phyloP scores from a whole-genome alignment of 176 grass and related monocot species.

The Alloteropsis semialata region DNA sequence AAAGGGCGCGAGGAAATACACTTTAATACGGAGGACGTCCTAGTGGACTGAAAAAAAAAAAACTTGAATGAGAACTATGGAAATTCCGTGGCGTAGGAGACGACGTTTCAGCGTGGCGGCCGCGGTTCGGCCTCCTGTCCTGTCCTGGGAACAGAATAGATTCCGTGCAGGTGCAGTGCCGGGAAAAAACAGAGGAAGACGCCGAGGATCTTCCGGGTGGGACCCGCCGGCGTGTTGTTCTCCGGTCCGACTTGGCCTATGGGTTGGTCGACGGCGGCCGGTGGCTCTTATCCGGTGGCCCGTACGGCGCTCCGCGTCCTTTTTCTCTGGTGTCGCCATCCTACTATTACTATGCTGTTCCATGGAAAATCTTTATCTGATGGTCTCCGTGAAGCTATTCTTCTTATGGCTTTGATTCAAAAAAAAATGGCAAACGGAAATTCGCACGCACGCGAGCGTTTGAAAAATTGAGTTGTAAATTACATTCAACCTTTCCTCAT shows the following conservation, averaged over 20 bases:
- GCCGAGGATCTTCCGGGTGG: background rate
- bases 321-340: background rate
- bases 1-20: too few species aligned
- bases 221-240: background rate
- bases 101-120: conserved; percentile 1
- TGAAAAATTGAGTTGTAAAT: background rate
- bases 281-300: background rate
- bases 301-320: too few species aligned
- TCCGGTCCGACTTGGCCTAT: background rate
- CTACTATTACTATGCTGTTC: too few species aligned
- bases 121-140: background rate
- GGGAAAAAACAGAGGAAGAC: background rate
- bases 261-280: background rate
- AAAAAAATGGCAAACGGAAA: background rate
- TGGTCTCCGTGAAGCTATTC: too few species aligned
- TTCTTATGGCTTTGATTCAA: background rate
- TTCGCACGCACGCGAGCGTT: background rate
- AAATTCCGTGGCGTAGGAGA: conserved; percentile 6
- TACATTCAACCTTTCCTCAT: background rate
- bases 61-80: background rate
- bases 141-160: too few species aligned
- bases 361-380: too few species aligned
- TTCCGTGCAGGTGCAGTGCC: too few species aligned
- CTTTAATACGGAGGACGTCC: too few species aligned
- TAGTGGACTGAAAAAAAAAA: background rate